Conservation (phyloP, 805 yeast genomes). For the Zygoascus flipseniorum region DNA sequence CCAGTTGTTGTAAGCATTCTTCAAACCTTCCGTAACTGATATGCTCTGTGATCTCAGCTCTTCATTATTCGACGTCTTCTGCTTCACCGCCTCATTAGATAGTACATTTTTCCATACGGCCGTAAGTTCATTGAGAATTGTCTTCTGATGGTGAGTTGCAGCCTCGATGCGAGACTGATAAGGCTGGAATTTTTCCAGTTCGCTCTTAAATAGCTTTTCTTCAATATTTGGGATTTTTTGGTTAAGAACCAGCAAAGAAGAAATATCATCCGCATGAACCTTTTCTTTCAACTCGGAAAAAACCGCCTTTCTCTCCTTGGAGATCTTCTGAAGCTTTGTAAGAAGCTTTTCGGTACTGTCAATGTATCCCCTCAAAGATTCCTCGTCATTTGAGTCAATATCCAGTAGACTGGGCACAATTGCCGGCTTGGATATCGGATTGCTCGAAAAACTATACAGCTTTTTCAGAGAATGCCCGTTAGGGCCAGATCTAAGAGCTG, state of each 20-base stretch:
- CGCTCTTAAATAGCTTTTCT: conserved; percentile 52
- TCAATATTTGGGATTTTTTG: conserved; percentile 51
- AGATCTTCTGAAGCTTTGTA: conserved; percentile 52
- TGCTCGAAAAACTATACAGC: conserved; percentile 16
- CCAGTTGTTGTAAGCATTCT: conserved; percentile 50
- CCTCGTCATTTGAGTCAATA: conserved; percentile 44
- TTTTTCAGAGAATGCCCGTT: conserved; percentile 33
- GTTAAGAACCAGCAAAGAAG: conserved; percentile 62
- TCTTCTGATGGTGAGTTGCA: conserved; percentile 57
- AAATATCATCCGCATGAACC: conserved; percentile 77
- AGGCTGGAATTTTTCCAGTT: conserved; percentile 67
- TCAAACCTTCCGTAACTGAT: conserved; percentile 34
- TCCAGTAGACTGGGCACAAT: conserved; percentile 49
- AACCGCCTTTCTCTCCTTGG: conserved; percentile 53
- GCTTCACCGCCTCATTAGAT: conserved; percentile 37
- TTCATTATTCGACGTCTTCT: conserved; percentile 32
- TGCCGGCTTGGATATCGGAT: neutral
- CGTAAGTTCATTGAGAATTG: conserved; percentile 40
- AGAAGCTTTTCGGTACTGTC: conserved; percentile 46
- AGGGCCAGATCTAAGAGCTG: conserved; percentile 38
- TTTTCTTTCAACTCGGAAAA: conserved; percentile 58
- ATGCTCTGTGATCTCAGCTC: conserved; percentile 28
- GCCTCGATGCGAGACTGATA: conserved; percentile 58
- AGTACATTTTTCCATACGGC: conserved; percentile 39
- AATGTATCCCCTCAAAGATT: conserved; percentile 32